Percentiles rank a stretch among this genome's conserved stretches.
These are phyloP conservation scores for Pistacia atlantica DNA, from an alignment of 345 rosid species.

Conservation along the genomic window DNA sequence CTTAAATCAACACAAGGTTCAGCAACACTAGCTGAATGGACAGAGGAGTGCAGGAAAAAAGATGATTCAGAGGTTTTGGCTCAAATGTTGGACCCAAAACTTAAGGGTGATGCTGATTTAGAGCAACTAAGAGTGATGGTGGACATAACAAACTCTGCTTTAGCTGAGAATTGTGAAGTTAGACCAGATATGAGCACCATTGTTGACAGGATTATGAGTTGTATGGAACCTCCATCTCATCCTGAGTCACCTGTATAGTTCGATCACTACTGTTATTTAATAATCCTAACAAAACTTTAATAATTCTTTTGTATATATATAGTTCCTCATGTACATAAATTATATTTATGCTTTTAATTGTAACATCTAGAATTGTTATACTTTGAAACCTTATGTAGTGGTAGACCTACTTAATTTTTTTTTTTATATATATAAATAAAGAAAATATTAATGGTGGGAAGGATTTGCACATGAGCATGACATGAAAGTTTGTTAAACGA, in stretches of 20 bases:
- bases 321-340: background rate
- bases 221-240: constrained; percentile 20
- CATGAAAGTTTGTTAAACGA: too few species aligned
- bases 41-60: constrained; percentile 23
- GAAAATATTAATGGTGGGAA: too few species aligned
- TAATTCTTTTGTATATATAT: too few species aligned
- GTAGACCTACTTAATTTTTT: too few species aligned
- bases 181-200: constrained; percentile 42
- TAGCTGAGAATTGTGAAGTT: constrained; percentile 33
- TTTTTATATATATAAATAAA: too few species aligned
- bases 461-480: too few species aligned
- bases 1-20: constrained; percentile 43
- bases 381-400: too few species aligned
- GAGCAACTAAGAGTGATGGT: constrained; percentile 37
- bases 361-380: too few species aligned
- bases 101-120: constrained; percentile 30
- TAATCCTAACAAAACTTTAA: too few species aligned
- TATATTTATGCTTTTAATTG: too few species aligned
- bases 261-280: background rate
- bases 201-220: constrained; percentile 26
- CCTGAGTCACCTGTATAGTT: constrained; percentile 23
- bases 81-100: constrained; percentile 42
- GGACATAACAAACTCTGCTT: constrained; percentile 31
- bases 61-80: constrained; percentile 22
- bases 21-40: constrained; percentile 44